Conservation (phyloP, 352 stramenopile genomes). For the Porosira glacialis region DNA sequence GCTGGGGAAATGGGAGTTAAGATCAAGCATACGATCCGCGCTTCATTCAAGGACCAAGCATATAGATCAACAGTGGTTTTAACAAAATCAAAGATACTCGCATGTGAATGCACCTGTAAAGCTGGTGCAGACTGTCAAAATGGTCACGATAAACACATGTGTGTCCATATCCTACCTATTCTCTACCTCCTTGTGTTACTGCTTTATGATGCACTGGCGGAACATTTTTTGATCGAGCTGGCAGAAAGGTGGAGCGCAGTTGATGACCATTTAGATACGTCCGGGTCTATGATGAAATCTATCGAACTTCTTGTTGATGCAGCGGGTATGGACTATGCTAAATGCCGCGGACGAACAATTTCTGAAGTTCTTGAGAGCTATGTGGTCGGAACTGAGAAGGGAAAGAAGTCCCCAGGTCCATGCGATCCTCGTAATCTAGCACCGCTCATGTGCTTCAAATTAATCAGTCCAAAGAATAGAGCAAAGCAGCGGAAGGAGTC, state of each 20-base stretch:
- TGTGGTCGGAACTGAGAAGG: conserved; percentile 10
- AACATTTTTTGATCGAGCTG: conserved; percentile 22
- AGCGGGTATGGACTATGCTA: background rate
- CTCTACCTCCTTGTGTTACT: conserved; percentile 14
- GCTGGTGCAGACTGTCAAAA: conserved; percentile 29
- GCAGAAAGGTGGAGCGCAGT: conserved; percentile 10
- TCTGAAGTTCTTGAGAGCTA: conserved; percentile 10
- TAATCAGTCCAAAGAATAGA: too few species aligned
- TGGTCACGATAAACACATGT: conserved; percentile 7
- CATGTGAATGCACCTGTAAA: conserved; percentile 25
- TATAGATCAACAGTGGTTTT: conserved; percentile 13
- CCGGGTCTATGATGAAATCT: conserved; percentile 3
- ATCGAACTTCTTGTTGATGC: conserved; percentile 10
- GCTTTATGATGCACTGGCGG: conserved; percentile 18
- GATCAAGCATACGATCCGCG: conserved; percentile 8
- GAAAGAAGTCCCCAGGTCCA: too few species aligned
- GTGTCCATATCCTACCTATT: conserved; percentile 20
- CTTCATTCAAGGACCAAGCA: conserved; percentile 25
- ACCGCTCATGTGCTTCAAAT: too few species aligned
- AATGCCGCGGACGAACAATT: background rate
- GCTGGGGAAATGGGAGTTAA: conserved; percentile 15
- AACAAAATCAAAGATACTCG: conserved; percentile 9
- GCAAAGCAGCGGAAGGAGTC: too few species aligned
- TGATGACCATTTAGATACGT: background rate
- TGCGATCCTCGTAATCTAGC: too few species aligned